phyloP scores from a whole-genome alignment of 139 green algal genomes.

The Chlorella sorokiniana region DNA sequence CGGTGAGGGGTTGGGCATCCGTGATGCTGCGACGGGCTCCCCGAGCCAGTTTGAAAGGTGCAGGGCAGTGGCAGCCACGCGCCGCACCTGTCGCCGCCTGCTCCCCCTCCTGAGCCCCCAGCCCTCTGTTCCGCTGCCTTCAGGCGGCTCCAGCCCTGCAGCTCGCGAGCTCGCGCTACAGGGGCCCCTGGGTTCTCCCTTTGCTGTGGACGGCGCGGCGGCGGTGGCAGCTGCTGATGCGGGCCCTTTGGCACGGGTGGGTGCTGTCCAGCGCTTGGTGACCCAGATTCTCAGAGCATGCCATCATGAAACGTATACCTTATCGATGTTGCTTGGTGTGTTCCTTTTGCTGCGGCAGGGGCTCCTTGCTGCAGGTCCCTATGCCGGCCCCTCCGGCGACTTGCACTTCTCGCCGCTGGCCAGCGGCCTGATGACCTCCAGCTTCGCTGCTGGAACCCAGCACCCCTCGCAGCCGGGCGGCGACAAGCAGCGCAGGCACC shows the following conservation, averaged over 20 bases:
- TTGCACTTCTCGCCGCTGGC: conserved; percentile 19
- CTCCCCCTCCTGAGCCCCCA: neutral
- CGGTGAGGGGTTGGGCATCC: neutral
- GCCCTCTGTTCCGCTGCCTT: neutral
- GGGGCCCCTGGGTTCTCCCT: neutral
- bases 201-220: neutral
- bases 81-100: neutral
- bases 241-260: conserved; percentile 9
- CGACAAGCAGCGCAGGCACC: conserved; percentile 19
- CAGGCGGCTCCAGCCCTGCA: conserved; percentile 21
- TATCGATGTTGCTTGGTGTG: neutral
- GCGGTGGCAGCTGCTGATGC: neutral
- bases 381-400: neutral
- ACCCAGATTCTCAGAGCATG: neutral
- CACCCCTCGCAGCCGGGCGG: neutral
- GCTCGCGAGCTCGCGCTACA: conserved; percentile 21
- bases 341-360: neutral
- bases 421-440: neutral
- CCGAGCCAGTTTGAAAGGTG: neutral
- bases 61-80: neutral
- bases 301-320: neutral
- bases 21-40: neutral
- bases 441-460: neutral
- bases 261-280: too few relatives aligned
- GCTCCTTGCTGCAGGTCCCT: neutral